These are phyloP conservation scores for Nannizzia gypsea DNA, from an alignment of 2,329 filamentous ascomycete genomes.

Conservation along the genomic window DNA sequence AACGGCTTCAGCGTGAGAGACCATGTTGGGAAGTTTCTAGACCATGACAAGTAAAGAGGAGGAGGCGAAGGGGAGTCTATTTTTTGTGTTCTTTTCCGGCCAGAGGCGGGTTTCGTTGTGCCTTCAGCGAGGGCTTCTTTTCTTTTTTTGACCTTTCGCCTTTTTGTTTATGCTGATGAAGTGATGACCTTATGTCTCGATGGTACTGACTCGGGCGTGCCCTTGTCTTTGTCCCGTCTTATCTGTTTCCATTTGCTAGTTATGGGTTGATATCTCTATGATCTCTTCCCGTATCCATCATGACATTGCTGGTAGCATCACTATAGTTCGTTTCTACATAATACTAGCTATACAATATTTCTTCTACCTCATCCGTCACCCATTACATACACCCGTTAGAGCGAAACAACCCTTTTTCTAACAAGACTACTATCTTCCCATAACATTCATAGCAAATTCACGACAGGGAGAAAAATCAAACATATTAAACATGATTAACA, in stretches of 20 bases:
- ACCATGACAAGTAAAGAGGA: constrained; percentile 12
- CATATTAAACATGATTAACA: not conserved
- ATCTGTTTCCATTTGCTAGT: not conserved
- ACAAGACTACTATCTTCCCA: not conserved
- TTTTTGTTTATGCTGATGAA: not conserved
- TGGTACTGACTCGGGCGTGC: not conserved
- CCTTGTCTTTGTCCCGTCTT: not conserved
- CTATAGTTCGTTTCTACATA: too few relatives aligned
- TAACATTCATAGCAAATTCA: not conserved
- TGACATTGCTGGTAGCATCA: too few relatives aligned
- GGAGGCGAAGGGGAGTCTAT: too few relatives aligned
- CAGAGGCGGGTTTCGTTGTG: not conserved
- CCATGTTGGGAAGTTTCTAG: constrained; percentile 28
- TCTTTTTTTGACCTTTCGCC: not conserved
- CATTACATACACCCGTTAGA: too few relatives aligned
- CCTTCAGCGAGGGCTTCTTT: not conserved
- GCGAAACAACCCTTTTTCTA: not conserved
- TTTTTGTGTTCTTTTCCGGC: too few relatives aligned
- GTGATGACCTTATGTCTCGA: not conserved
- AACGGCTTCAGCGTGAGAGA: constrained; percentile 38
- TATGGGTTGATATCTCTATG: not conserved
- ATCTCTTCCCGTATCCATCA: not conserved
- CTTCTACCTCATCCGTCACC: too few relatives aligned
- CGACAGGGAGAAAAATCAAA: not conserved
- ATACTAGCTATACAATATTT: too few relatives aligned